A percentile compares a stretch with the other conserved stretches of the same genome.
phyloP scores from a whole-genome alignment of 148 eudicot genomes.

The Vaccinium vitisidaea region DNA sequence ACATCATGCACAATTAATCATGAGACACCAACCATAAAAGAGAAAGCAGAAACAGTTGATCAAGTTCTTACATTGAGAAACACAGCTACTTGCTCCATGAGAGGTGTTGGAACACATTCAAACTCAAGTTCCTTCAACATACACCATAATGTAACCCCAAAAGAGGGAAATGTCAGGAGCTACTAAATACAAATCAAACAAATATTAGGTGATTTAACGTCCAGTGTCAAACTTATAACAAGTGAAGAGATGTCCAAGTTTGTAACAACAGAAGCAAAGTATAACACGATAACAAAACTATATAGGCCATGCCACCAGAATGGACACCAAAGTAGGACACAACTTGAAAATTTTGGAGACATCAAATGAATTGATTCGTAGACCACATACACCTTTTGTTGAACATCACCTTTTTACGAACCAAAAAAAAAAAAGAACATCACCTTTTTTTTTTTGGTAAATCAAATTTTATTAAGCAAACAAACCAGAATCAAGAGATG shows the following conservation, averaged over 20 bases:
- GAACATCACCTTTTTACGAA: too few species aligned
- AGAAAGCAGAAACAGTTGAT: conserved; percentile 17
- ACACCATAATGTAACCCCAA: neutral
- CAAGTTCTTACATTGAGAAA: conserved; percentile 81
- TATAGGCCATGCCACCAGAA: neutral
- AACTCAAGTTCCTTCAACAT: conserved; percentile 48
- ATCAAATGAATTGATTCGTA: neutral
- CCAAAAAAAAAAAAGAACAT: too few species aligned
- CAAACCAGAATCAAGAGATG: neutral
- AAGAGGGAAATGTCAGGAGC: neutral
- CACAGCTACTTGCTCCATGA: conserved; percentile 71
- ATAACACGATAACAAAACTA: neutral
- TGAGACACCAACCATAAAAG: conserved; percentile 31
- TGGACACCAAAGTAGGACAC: neutral
- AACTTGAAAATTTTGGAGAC: neutral
- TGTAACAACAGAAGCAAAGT: neutral
- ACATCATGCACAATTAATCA: conserved; percentile 48
- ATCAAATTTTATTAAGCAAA: neutral
- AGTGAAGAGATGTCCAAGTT: neutral
- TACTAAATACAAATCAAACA: neutral
- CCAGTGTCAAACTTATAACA: neutral
- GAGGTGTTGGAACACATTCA: conserved; percentile 84
- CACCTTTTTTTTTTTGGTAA: neutral
- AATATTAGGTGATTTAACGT: neutral
- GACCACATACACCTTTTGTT: neutral